A percentile compares a stretch with the other conserved stretches of the same genome.
Conservation (phyloP, 106 monocot species). For the Amphibolis antarctica region DNA sequence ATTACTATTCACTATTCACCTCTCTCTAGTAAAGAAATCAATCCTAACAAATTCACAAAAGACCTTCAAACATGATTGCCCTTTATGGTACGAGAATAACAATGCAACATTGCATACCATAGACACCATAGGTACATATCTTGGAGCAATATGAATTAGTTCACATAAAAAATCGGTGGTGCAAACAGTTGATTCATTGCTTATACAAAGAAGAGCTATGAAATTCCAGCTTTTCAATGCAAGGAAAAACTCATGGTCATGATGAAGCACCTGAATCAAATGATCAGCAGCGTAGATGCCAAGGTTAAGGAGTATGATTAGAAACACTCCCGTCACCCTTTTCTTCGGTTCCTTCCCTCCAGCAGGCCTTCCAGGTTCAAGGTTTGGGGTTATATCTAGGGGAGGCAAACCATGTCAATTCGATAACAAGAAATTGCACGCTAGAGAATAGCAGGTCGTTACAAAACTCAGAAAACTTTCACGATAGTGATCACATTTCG, state of each 20-base stretch:
- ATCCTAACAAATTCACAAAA: no score
- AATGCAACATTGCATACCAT: no score
- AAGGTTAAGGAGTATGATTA: slow-evolving; percentile 87
- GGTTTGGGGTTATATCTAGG: slow-evolving; percentile 36
- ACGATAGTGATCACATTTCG: no score
- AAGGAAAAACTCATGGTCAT: neutral
- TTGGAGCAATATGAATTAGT: no score
- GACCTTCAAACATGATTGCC: no score
- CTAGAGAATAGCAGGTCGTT: neutral
- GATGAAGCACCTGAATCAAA: slow-evolving; percentile 50
- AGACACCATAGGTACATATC: no score
- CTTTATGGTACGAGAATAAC: no score
- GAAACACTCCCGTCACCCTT: slow-evolving; percentile 74
- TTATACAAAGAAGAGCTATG: no score
- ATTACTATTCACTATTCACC: neutral
- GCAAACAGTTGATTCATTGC: no score
- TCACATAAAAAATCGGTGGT: no score
- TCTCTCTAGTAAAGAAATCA: neutral
- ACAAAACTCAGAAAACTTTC: neutral
- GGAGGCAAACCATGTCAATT: neutral
- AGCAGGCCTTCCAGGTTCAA: slow-evolving; percentile 62
- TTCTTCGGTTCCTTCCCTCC: slow-evolving; percentile 31
- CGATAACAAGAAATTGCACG: neutral
- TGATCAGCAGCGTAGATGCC: slow-evolving; percentile 80
- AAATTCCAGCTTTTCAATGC: neutral